Base-by-base conservation (phyloP, 2,329 filamentous ascomycete species). In the Colletotrichum incanum region DNA sequence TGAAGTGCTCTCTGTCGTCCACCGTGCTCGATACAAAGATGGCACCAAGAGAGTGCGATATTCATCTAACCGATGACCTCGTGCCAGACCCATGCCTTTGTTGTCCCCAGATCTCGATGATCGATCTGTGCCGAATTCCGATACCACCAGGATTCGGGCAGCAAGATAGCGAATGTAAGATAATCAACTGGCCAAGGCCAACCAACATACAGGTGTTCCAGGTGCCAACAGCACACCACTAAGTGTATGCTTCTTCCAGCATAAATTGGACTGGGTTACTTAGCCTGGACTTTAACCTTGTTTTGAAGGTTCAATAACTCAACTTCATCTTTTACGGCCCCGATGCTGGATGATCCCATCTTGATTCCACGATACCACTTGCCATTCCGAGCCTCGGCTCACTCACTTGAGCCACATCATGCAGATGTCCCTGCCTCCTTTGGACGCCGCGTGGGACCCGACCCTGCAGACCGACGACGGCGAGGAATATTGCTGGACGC, bases 401-500 rank as follows among this genome's bases (percentile, higher is more conserved):
- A 16, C 16, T 16, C 28, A 12, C 11, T 8, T 8, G 50, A 34
- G 50, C 28, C 23, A 8, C 47, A 18, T 34, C 2, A 54, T 54
- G 50, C 26, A 54, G 2, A n/a, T 31, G 34, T 54, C 50, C 16
- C 50, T 54, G 50, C 28, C 28, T 16, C 50, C 50, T 54, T 20
- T 54, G 26, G 50, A 54, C 50, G 50, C 50, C 23, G 50, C 50
- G 28, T 54, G 50, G 50, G 50, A 54, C 16, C 50, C 50, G 26
- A 54, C 50, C 28, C 16, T 54, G 50, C 50, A 34, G 50, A 54
- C 50, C 2, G 50, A 34, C 56, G 23, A 72, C 1, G 76, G 75
- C 43, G 72, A 74, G 28, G 76, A 78, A 18, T 76, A 79, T 49
- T 74, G 74, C 58, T 82, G 80, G 80, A 82, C 81, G 7, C 75